These are phyloP conservation scores for Schizonepeta tenuifolia DNA, from an alignment of 257 asterid genomes.

Conservation along the genomic window DNA sequence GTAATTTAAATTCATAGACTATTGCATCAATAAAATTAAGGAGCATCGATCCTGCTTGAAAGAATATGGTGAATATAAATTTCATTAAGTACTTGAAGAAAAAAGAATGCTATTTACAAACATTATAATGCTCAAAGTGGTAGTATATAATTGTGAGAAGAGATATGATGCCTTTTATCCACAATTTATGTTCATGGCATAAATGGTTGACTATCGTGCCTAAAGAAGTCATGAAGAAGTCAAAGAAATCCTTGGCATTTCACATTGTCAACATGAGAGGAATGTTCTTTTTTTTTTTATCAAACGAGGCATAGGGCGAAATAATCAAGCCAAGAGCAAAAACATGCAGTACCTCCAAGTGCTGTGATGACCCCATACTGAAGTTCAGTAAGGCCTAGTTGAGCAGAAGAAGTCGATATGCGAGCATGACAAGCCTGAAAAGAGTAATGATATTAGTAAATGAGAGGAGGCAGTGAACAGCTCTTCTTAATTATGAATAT, in stretches of 20 bases:
- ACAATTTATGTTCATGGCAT: not conserved
- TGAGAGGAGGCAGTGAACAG: too few species aligned
- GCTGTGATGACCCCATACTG: constrained; percentile 66
- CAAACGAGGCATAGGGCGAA: not conserved
- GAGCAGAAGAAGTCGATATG: constrained; percentile 56
- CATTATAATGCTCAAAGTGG: not conserved
- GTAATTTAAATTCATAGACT: not conserved
- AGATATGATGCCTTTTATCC: not conserved
- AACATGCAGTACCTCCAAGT: constrained; percentile 50
- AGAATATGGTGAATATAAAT: too few species aligned
- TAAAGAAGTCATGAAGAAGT: not conserved
- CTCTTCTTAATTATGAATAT: too few species aligned
- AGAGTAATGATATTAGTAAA: not conserved
- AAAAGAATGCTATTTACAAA: not conserved
- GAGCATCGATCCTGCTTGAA: too few species aligned
- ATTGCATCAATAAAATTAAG: too few species aligned
- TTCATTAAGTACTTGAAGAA: too few species aligned
- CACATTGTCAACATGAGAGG: not conserved
- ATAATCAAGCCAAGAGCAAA: not conserved
- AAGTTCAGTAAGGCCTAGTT: constrained; percentile 61
- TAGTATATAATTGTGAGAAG: not conserved
- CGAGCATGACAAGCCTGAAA: constrained; percentile 66
- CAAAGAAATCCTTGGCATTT: not conserved
- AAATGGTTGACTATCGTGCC: not conserved
- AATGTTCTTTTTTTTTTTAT: not conserved